Conservation (phyloP, 768 basidiomycete species). For the Crepidotus variabilis region DNA sequence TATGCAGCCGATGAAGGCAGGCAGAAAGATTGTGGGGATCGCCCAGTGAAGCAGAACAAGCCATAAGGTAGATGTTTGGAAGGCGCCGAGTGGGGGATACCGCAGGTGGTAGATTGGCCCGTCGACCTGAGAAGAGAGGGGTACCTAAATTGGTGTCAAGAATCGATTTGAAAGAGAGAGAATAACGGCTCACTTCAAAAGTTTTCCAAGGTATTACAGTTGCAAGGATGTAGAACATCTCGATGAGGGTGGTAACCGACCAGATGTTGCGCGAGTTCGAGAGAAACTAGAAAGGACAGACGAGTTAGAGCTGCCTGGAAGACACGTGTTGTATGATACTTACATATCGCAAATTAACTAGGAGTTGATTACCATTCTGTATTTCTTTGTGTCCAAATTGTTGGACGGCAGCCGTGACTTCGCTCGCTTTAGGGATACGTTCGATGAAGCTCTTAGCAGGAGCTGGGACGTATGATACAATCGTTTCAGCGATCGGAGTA, state of each 20-base stretch:
- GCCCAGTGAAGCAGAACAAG: constrained; percentile 57
- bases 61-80: constrained; percentile 49
- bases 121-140: constrained; percentile 20
- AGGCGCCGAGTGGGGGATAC: constrained; percentile 46
- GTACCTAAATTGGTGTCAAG: constrained; percentile 18
- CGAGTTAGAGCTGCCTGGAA: constrained; percentile 5
- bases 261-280: constrained; percentile 67
- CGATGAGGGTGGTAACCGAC: constrained; percentile 48
- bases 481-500: background rate
- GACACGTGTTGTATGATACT: constrained; percentile 11
- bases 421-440: constrained; percentile 24
- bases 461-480: constrained; percentile 30
- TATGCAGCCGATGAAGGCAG: constrained; percentile 50
- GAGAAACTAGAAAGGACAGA: constrained; percentile 38
- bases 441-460: constrained; percentile 37
- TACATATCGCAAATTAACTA: constrained; percentile 34
- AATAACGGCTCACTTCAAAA: constrained; percentile 30
- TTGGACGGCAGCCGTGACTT: constrained; percentile 26
- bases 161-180: background rate
- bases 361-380: constrained; percentile 30
- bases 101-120: constrained; percentile 26
- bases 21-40: constrained; percentile 58
- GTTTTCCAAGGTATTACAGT: constrained; percentile 51
- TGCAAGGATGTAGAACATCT: constrained; percentile 50
- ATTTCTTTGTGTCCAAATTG: constrained; percentile 32